Percentiles rank a stretch among this genome's conserved stretches.
Conservation (phyloP, 2,329 filamentous ascomycete species). For the Fusarium paranaense region DNA sequence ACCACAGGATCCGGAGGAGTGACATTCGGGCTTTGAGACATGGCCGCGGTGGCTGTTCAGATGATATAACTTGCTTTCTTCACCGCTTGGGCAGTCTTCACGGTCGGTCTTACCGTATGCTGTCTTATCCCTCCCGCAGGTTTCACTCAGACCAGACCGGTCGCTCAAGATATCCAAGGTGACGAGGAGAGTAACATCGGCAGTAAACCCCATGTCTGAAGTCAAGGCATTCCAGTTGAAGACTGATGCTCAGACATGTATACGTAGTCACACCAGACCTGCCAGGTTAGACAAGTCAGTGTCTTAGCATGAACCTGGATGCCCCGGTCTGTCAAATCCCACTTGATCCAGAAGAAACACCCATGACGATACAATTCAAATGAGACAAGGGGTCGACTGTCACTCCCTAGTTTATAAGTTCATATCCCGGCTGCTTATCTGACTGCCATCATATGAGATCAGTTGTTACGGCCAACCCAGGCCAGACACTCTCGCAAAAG, state of each 20-base stretch:
- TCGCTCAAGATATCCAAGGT: background rate
- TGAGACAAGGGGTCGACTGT: background rate
- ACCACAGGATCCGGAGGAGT: constrained; percentile 12
- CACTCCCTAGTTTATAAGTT: background rate
- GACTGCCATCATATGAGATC: background rate
- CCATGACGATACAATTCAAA: background rate
- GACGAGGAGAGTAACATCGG: background rate
- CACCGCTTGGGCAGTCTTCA: background rate
- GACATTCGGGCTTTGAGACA: background rate
- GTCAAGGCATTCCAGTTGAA: background rate
- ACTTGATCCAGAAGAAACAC: background rate
- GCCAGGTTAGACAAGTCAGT: background rate
- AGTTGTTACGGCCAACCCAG: background rate
- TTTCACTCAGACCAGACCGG: background rate
- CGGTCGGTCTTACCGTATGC: background rate
- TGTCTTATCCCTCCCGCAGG: background rate
- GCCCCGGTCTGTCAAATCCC: background rate
- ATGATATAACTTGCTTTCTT: background rate
- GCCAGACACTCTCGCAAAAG: background rate
- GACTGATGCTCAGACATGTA: background rate
- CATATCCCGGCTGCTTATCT: background rate
- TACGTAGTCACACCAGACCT: background rate
- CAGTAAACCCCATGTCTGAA: background rate
- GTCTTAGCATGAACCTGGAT: background rate
- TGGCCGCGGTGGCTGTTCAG: background rate